A percentile compares a stretch with the other conserved stretches of the same genome.
phyloP scores from a whole-genome alignment of 371 early-diverging fungal species.

The Mortierella sp. region DNA sequence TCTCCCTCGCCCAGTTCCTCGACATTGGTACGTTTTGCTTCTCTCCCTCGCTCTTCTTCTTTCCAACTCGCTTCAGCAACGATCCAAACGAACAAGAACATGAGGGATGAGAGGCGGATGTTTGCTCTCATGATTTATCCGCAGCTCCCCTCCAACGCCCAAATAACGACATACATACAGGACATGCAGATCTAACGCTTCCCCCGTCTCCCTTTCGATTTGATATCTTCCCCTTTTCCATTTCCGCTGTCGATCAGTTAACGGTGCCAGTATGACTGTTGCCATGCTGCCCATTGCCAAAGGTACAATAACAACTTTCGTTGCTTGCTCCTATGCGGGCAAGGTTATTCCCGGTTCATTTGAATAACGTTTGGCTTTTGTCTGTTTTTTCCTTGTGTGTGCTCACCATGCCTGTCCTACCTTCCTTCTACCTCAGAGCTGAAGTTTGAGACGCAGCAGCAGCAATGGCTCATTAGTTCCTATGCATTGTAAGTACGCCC shows the following conservation, averaged over 20 bases:
- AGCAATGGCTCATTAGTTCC: slow-evolving; percentile 56
- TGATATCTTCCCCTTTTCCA: neutral
- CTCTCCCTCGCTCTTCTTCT: neutral
- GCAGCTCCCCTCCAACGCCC: neutral
- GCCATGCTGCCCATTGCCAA: slow-evolving; percentile 52
- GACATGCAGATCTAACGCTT: slow-evolving; percentile 1
- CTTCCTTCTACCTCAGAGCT: slow-evolving; percentile 16
- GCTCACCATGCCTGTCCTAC: neutral
- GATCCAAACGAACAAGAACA: neutral
- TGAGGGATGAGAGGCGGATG: neutral
- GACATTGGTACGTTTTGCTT: slow-evolving; percentile 45
- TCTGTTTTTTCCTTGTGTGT: neutral
- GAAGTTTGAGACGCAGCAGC: slow-evolving; percentile 45
- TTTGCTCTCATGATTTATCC: slow-evolving; percentile 6
- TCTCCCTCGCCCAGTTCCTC: slow-evolving; percentile 54
- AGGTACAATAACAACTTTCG: neutral
- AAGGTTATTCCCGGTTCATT: neutral
- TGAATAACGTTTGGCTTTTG: neutral
- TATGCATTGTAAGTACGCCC: slow-evolving; percentile 44
- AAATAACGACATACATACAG: neutral
- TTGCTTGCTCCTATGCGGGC: slow-evolving; percentile 10
- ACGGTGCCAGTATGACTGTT: slow-evolving; percentile 55
- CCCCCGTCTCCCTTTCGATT: neutral
- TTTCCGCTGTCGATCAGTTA: slow-evolving; percentile 27
- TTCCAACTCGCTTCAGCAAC: neutral